Percentiles rank a stretch among this genome's conserved stretches.
Conservation (phyloP, 2,329 filamentous ascomycete species). For the Thielaviopsis populi region DNA sequence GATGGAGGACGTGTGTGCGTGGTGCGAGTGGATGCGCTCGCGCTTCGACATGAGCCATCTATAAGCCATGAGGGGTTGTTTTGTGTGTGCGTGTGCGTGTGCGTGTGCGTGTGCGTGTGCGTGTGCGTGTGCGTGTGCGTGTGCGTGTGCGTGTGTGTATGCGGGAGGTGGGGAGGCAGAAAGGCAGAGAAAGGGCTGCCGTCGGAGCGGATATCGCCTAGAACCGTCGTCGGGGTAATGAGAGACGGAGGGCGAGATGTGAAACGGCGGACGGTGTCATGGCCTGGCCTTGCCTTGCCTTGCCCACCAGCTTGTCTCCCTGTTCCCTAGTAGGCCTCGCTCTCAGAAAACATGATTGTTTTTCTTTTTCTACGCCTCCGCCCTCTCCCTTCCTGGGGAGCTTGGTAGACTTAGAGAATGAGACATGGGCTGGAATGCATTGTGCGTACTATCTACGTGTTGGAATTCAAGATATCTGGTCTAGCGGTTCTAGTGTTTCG, state of each 20-base stretch:
- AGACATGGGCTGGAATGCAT: conserved; percentile 1
- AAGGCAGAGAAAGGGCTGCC: background rate
- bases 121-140: too few relatives aligned
- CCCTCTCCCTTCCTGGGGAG: background rate
- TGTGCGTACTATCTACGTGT: background rate
- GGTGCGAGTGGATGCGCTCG: conserved; percentile 38
- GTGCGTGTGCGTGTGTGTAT: too few relatives aligned
- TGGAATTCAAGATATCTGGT: background rate
- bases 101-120: too few relatives aligned
- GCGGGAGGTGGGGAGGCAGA: background rate
- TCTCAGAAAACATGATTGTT: too few relatives aligned
- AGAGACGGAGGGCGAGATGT: too few relatives aligned
- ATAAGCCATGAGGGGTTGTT: background rate
- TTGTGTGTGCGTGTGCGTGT: too few relatives aligned
- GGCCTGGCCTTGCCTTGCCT: too few relatives aligned
- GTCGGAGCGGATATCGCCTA: too few relatives aligned
- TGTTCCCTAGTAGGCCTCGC: too few relatives aligned
- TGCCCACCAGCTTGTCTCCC: too few relatives aligned
- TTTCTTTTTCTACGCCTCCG: background rate
- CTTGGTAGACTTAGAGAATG: background rate
- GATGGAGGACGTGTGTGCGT: conserved; percentile 37
- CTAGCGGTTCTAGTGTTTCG: background rate
- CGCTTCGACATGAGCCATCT: conserved; percentile 20
- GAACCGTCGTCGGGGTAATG: too few relatives aligned
- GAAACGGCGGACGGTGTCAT: too few relatives aligned